phyloP scores from a whole-genome alignment of 192 early-diverging fungal genomes.

The Cetraspora pellucida region DNA sequence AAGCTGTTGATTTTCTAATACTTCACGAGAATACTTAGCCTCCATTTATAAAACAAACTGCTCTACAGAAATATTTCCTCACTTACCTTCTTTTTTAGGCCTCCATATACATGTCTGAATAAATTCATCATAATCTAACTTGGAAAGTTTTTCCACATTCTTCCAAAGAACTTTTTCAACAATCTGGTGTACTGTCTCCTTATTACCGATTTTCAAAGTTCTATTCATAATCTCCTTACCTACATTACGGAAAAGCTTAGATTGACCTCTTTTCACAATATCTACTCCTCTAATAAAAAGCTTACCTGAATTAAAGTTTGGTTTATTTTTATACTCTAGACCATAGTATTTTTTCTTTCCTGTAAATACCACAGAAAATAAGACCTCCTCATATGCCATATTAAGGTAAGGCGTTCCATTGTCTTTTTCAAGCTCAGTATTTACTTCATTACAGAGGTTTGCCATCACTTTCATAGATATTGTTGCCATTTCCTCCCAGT shows the following conservation, averaged over 20 bases:
- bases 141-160: neutral
- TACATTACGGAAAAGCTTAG: neutral
- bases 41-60: neutral
- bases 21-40: constrained; percentile 1
- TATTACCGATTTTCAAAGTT: neutral
- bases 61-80: too few relatives aligned
- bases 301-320: neutral
- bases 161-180: constrained; percentile 6
- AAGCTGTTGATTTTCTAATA: neutral
- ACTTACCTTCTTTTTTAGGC: neutral
- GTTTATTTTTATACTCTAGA: neutral
- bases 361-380: constrained; percentile 7
- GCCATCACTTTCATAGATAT: neutral
- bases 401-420: constrained; percentile 4
- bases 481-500: too few relatives aligned
- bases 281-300: constrained; percentile 10
- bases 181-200: neutral
- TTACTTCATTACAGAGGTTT: neutral
- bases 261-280: constrained; percentile 4
- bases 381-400: constrained; percentile 13
- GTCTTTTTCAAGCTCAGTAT: neutral
- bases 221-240: neutral
- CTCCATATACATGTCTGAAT: neutral
- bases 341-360: constrained; percentile 20
- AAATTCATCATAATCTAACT: neutral